Conservation (phyloP, 2,329 filamentous ascomycete species). For the Trichoderma lentiforme region DNA sequence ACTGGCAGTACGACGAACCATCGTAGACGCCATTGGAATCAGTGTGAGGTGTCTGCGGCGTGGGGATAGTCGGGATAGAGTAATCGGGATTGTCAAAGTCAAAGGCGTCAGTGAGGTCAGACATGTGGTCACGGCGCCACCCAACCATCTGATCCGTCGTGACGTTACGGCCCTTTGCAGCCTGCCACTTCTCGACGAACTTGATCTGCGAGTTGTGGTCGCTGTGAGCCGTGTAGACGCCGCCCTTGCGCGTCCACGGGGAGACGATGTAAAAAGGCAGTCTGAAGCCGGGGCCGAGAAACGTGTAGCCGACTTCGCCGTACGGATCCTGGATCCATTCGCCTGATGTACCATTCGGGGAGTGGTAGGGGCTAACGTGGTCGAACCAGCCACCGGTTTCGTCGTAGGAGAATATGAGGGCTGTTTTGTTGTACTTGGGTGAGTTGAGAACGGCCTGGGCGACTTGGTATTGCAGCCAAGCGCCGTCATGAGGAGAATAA, state of each 20-base stretch:
- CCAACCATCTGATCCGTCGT: slow-evolving; percentile 28
- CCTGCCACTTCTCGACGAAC: slow-evolving; percentile 49
- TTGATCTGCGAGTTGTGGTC: slow-evolving; percentile 55
- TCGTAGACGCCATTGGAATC: slow-evolving; percentile 42
- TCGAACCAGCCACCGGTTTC: slow-evolving; percentile 55
- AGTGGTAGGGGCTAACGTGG: slow-evolving; percentile 50
- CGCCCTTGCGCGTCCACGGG: slow-evolving; percentile 51
- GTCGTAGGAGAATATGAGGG: slow-evolving; percentile 43
- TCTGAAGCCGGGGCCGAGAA: slow-evolving; percentile 39
- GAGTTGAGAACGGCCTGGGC: slow-evolving; percentile 49
- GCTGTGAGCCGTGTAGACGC: slow-evolving; percentile 52
- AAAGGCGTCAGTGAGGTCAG: slow-evolving; percentile 36
- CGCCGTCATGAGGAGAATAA: slow-evolving; percentile 51
- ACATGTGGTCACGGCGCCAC: slow-evolving; percentile 34
- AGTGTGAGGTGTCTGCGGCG: slow-evolving; percentile 41
- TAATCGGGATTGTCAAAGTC: slow-evolving; percentile 50
- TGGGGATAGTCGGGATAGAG: slow-evolving; percentile 45
- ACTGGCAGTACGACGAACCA: slow-evolving; percentile 43
- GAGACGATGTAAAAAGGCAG: slow-evolving; percentile 55
- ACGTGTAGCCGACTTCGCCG: slow-evolving; percentile 36
- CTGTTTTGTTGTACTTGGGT: slow-evolving; percentile 47
- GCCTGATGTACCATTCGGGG: slow-evolving; percentile 46
- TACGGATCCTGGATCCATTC: slow-evolving; percentile 50
- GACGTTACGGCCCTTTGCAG: slow-evolving; percentile 39
- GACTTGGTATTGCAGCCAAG: slow-evolving; percentile 52